Evolutionary conservation across 1,284 basidiomycete genomes (phyloP), one percentile per base, ranked within the genome.

Genomic region (Vanrija sp.): DNA sequence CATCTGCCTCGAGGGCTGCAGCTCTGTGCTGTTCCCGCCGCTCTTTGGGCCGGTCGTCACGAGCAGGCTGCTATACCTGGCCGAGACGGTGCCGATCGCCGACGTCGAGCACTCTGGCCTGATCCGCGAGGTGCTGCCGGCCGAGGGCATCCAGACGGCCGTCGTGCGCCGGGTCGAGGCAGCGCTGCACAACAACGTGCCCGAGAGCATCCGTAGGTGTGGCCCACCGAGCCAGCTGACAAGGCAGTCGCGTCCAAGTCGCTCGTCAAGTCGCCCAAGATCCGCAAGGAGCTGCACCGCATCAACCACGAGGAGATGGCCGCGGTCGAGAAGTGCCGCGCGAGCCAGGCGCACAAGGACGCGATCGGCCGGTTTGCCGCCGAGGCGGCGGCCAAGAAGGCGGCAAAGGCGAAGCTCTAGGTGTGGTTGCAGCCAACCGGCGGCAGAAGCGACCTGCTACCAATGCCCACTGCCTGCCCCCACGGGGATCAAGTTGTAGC

Each of bases 281-380:
- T 31, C 31, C 31, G 31, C 31, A 31, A 31, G 31, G 31, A 31
- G 31, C 31, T 31, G 10, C 31, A 48, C 43, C 22, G 39, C 37
- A 35, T 56, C 51, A 59, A 59, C 54, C 15, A 41, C 20, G 45
- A 22, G 12, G 57, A 59, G 51, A 53, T 59, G 51, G 41, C 43
- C 0, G 18, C 39, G 3, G 57, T 59, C n/a, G 51, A 36, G 5
- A 44, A 43, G 41, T 51, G 57, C 6, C 22, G 41, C 38, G 8
- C 25, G 35, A 45, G 43, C 14, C 41, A 53, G 44, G 57, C 56
- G 24, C 54, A 56, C 54, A 22, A 15, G 31, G 57, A 56, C 23
- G 31, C 54, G 6, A 51, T 59, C 19, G 22, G 16, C 18, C 38
- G 46, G 18, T 59, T 59, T 46, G 39, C 43, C 36, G 45, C 15